Conservation (phyloP, 768 basidiomycete genomes). For the Russula dissimulans region DNA sequence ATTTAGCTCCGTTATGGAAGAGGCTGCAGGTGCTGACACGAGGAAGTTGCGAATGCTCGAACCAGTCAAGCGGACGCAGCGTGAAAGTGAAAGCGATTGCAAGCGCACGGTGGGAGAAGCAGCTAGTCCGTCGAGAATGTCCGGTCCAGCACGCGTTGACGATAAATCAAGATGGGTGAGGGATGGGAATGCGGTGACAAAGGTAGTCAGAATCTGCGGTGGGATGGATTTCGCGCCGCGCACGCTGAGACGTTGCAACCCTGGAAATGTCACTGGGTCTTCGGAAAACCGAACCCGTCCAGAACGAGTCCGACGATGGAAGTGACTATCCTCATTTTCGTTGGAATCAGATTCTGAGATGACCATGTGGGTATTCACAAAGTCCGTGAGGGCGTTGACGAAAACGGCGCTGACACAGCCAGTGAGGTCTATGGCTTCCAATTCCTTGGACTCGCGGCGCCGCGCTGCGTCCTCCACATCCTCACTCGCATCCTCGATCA, state of each 20-base stretch:
- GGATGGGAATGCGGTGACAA: constrained; percentile 73
- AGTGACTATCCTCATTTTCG: constrained; percentile 27
- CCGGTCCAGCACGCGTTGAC: constrained; percentile 71
- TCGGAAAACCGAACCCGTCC: constrained; percentile 33
- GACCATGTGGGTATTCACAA: constrained; percentile 60
- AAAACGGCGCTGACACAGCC: constrained; percentile 92
- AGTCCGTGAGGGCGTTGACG: constrained; percentile 74
- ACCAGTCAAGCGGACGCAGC: constrained; percentile 78
- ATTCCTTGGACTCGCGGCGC: constrained; percentile 40
- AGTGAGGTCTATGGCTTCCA: constrained; percentile 88
- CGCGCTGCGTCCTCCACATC: constrained; percentile 76
- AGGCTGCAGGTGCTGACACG: constrained; percentile 53
- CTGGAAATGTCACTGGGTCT: constrained; percentile 54
- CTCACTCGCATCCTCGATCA: constrained; percentile 42
- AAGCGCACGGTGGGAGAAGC: constrained; percentile 58
- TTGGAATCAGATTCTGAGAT: constrained; percentile 38
- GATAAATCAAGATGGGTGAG: constrained; percentile 51
- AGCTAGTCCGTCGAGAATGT: constrained; percentile 61
- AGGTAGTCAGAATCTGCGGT: constrained; percentile 55
- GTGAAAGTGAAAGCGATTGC: constrained; percentile 70
- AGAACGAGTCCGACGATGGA: constrained; percentile 23
- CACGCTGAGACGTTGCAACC: constrained; percentile 68
- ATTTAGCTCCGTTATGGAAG: constrained; percentile 63
- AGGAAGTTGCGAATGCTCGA: constrained; percentile 69
- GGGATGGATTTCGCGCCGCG: constrained; percentile 75